Base-by-base conservation (phyloP, 177 flowering plant species). In the Vitis hybrid region DNA sequence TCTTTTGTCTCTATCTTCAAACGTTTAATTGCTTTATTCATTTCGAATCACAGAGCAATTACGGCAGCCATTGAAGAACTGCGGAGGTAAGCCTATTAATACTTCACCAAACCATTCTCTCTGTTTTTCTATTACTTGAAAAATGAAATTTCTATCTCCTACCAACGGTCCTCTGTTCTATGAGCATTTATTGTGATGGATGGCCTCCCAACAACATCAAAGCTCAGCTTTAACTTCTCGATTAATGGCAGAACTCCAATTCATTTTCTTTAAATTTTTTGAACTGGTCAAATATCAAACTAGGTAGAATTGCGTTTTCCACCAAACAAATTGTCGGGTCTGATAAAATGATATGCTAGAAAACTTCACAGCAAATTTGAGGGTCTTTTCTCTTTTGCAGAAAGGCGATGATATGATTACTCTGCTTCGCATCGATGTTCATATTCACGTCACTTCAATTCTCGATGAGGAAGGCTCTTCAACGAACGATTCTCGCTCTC, bases 151-250 rank as follows among this genome's bases (percentile, higher is more conserved):
- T 11, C 3, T 13, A 47, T 44, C 47, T 13, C 17, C 15, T 14
- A 12, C 56, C 6, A 4, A 20, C 19, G 38, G 15, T 65, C 9
- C 47, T 38, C 18, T 55, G 31, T 59, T 59, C 20, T 59, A 15
- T 61, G 62, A 66, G 78, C 74, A 80, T 77, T 80, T 57, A 80
- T 49, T 71, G 76, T 28, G 54, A 28, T 67, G 33, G 77, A 77
- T 77, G 71, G 76, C 75, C 47, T 47, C 75, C 83, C 83, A 80
- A 80, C 83, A 17, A 68, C 69, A 59, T 49, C 68, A 60, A 12
- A 28, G 1, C 4, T 57, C 64, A n/a, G 28, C 52, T 73, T 73
- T 71, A 67, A 76, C 59, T 71, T 20, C 60, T 15, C 20, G 31
- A 69, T 15, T 68, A 75, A 38, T 70, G 58, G 12, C 3, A 28